Base-by-base conservation (phyloP, 2,329 filamentous ascomycete species). In the Zymoseptoria brevis region DNA sequence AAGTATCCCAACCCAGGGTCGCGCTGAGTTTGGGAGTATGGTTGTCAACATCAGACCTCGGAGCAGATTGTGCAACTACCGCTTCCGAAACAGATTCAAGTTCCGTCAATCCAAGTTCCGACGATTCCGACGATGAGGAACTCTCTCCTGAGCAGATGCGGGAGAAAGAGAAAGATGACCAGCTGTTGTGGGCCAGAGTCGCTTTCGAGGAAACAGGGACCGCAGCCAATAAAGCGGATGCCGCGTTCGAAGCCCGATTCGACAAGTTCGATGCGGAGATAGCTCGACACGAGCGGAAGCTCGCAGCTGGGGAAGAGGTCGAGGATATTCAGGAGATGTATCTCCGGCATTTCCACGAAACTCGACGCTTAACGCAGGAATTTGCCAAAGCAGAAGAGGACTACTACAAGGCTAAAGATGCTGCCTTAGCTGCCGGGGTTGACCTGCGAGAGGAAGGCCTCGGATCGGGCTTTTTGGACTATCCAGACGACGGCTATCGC, bases 401-500 rank as follows among this genome's bases (percentile, higher is more conserved):
- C 5, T 50, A 35, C 19, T 30, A 24, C 13, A n/a, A 50, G 19
- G 52, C 56, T 9, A 53, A 53, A 29, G 50, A 53, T 19, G 56
- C 56, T 21, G 21, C 22, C n/a, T 26, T 58, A 4, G 51, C 13
- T 22, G 51, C 56, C 22, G 52, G 52, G 35, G 8, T 50, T n/a
- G 35, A 58, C 11, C 9, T 48, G 9, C 48, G 21, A 3, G 41
- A 13, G 2, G 54, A 41, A 4, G 52, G 51, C 4, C 16, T 58
- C 7, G 19, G 6, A 30, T 58, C 45, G 7, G 56, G 56, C 22
- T 58, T 58, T 22, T 19, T 58, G 13, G 56, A 58, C 26, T 45
- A 51, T 30, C 24, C 50, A 2, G 29, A 55, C 8, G 56, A 58
- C 48, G 52, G 45, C 19, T 50, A 58, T 45, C 35, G 52, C 19